phyloP scores from a whole-genome alignment of 257 asterid species.

The Misopates orontium region DNA sequence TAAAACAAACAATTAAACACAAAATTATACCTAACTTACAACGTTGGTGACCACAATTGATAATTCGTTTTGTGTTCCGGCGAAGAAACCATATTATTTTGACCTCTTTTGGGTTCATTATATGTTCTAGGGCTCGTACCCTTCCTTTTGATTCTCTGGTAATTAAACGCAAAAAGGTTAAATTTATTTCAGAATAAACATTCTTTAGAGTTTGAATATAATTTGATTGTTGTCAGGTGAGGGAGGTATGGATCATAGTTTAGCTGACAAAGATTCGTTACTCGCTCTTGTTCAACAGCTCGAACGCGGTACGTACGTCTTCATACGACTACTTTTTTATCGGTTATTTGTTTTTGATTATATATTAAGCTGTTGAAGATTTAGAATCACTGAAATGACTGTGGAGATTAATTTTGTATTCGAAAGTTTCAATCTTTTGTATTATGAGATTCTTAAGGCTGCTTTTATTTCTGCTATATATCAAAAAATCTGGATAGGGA shows the following conservation, averaged over 20 bases:
- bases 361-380: neutral
- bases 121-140: constrained; percentile 27
- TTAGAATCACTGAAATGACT: neutral
- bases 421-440: no score
- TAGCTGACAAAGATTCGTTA: constrained; percentile 41
- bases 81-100: constrained; percentile 21
- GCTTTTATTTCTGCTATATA: neutral
- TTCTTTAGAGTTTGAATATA: neutral
- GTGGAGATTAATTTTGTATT: neutral
- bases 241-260: constrained; percentile 81
- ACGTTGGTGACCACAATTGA: no score
- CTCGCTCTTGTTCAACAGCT: constrained; percentile 68
- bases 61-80: neutral
- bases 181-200: neutral
- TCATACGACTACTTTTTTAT: neutral
- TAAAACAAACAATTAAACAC: no score
- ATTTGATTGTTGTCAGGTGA: constrained; percentile 40
- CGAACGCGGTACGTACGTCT: constrained; percentile 80
- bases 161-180: neutral
- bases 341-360: neutral
- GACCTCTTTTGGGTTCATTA: no score
- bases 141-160: constrained; percentile 31
- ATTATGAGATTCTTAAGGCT: neutral
- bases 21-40: neutral
- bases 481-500: neutral